Conservation (phyloP, 805 yeast species). For the Kluyveromyces nonfermentans region DNA sequence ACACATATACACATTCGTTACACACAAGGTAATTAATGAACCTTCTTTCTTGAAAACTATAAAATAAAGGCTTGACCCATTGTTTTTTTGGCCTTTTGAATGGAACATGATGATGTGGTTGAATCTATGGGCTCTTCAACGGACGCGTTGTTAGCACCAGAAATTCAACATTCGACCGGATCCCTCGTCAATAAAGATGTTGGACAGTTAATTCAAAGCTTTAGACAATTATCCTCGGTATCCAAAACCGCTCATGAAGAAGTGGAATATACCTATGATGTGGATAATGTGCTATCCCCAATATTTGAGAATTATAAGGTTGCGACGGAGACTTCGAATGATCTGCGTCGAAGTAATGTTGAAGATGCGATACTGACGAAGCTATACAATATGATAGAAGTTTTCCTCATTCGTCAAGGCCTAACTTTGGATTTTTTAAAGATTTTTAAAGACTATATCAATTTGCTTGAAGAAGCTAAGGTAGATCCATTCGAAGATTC, state of each 20-base stretch:
- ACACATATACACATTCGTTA: neutral
- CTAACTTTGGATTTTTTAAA: conserved; percentile 21
- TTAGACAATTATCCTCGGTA: neutral
- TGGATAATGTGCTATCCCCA: neutral
- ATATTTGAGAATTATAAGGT: neutral
- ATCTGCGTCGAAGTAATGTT: neutral
- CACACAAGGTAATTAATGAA: too few relatives aligned
- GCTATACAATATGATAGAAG: conserved; percentile 19
- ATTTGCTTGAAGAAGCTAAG: conserved; percentile 10
- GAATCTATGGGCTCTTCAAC: conserved; percentile 8
- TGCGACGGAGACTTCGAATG: neutral
- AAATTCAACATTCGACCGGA: conserved; percentile 12
- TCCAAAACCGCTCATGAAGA: neutral
- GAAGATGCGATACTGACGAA: conserved; percentile 8
- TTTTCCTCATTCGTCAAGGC: conserved; percentile 16
- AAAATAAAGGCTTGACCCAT: too few relatives aligned
- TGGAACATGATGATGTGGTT: neutral
- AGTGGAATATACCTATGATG: neutral
- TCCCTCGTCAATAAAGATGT: conserved; percentile 12
- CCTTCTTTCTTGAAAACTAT: too few relatives aligned
- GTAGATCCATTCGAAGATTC: conserved; percentile 17
- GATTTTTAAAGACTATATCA: conserved; percentile 16
- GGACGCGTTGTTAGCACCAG: conserved; percentile 10
- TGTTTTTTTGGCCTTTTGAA: neutral
- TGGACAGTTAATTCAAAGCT: conserved; percentile 5